A percentile compares a stretch with the other conserved stretches of the same genome.
phyloP scores from a whole-genome alignment of 2,329 filamentous ascomycete species.

The Trichoderma gracile region DNA sequence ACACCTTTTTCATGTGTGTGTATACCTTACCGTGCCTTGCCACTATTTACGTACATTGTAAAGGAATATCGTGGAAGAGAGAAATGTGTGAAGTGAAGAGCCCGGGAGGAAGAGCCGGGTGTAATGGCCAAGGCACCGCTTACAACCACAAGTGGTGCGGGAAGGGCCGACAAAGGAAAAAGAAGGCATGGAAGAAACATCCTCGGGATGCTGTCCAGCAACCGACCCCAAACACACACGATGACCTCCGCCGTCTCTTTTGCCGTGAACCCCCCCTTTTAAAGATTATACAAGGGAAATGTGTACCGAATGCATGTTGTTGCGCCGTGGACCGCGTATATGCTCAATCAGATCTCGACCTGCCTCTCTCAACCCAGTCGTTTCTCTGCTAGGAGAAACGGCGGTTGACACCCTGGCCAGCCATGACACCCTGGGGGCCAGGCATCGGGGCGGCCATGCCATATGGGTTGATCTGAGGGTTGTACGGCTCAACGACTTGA shows the following conservation, averaged over 20 bases:
- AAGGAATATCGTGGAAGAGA: conserved; percentile 29
- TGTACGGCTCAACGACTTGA: conserved; percentile 56
- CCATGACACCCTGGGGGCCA: conserved; percentile 54
- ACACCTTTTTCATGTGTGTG: conserved; percentile 52
- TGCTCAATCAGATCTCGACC: neutral
- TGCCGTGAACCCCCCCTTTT: neutral
- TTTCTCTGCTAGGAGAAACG: conserved; percentile 54
- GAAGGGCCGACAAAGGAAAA: conserved; percentile 9
- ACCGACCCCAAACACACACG: conserved; percentile 1
- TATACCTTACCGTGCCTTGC: conserved; percentile 44
- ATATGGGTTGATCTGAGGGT: conserved; percentile 60
- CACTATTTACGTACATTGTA: conserved; percentile 43
- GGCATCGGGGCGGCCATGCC: conserved; percentile 56
- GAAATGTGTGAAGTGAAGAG: conserved; percentile 15
- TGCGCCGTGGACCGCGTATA: neutral
- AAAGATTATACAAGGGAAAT: conserved; percentile 5
- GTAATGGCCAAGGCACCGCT: conserved; percentile 23
- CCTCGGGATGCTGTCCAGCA: conserved; percentile 6
- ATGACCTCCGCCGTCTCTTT: neutral
- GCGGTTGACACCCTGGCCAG: conserved; percentile 55
- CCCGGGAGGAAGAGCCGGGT: conserved; percentile 6
- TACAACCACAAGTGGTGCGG: conserved; percentile 13
- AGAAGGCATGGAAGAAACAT: neutral
- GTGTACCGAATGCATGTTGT: neutral
- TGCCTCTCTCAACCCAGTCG: no score